Conservation (phyloP, 805 yeast species). For the Komagataella kurtzmanii region DNA sequence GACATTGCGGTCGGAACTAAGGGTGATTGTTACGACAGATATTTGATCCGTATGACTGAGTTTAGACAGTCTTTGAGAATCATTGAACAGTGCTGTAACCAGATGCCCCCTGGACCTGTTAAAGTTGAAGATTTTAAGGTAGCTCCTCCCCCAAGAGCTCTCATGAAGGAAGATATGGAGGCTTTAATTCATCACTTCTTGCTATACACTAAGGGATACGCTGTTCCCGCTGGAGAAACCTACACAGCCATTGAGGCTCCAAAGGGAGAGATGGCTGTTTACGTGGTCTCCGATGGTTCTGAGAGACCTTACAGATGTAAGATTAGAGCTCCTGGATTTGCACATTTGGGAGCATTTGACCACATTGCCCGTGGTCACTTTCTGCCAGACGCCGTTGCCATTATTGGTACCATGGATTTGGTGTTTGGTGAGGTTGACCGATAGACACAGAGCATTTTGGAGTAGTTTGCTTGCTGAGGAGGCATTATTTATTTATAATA, state of each 20-base stretch:
- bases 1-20: conserved; percentile 78
- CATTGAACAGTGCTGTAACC: conserved; percentile 79
- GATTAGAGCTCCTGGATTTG: conserved; percentile 91
- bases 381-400: conserved; percentile 86
- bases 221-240: conserved; percentile 84
- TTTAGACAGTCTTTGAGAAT: conserved; percentile 84
- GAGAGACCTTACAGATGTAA: conserved; percentile 89
- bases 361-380: conserved; percentile 77
- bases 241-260: conserved; percentile 90
- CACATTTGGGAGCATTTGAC: conserved; percentile 82
- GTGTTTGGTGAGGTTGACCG: conserved; percentile 94
- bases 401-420: conserved; percentile 90
- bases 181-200: conserved; percentile 82
- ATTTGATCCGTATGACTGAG: conserved; percentile 80
- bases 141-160: conserved; percentile 65
- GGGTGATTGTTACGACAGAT: conserved; percentile 89
- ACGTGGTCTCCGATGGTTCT: conserved; percentile 76
- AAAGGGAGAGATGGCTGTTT: conserved; percentile 91
- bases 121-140: conserved; percentile 85
- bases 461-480: background rate
- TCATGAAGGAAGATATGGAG: conserved; percentile 91
- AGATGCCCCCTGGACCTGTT: conserved; percentile 87
- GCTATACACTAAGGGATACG: conserved; percentile 77
- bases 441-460: conserved; percentile 16
- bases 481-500: background rate